These are phyloP conservation scores for Nigrospora sphaerica DNA, from an alignment of 2,329 filamentous ascomycete species.

Conservation along the genomic window DNA sequence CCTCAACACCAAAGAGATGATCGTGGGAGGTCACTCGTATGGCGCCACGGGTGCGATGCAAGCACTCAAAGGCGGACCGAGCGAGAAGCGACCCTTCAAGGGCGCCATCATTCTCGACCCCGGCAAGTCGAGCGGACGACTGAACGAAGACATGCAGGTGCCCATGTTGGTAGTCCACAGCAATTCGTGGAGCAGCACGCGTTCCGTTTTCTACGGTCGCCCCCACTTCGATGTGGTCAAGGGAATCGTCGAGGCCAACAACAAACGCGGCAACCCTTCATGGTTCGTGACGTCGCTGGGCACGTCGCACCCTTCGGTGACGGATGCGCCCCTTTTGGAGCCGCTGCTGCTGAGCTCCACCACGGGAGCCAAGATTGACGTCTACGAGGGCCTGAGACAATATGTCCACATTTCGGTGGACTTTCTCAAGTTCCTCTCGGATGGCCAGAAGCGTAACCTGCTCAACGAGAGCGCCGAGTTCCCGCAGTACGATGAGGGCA, in stretches of 20 bases:
- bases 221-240: constrained; percentile 59
- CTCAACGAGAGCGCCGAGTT: constrained; percentile 40
- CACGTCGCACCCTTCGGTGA: constrained; percentile 56
- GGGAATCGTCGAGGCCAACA: constrained; percentile 41
- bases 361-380: constrained; percentile 53
- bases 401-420: constrained; percentile 53
- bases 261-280: constrained; percentile 32
- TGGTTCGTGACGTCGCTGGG: constrained; percentile 50
- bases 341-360: constrained; percentile 53
- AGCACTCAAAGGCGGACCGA: constrained; percentile 43
- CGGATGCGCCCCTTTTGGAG: constrained; percentile 59
- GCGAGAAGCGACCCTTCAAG: constrained; percentile 35
- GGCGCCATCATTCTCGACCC: constrained; percentile 59
- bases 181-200: constrained; percentile 54
- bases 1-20: constrained; percentile 46
- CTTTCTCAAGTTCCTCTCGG: constrained; percentile 43
- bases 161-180: constrained; percentile 58
- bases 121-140: constrained; percentile 54
- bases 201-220: constrained; percentile 52
- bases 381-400: constrained; percentile 46
- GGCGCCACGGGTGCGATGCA: constrained; percentile 59
- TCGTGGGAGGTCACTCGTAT: constrained; percentile 58
- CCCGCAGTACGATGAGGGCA: constrained; percentile 29
- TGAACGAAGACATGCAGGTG: constrained; percentile 52
- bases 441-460: constrained; percentile 35